Evolutionary conservation across 1,139 yeast genomes (phyloP).

Genomic region (Meyerozyma carpophila): DNA sequence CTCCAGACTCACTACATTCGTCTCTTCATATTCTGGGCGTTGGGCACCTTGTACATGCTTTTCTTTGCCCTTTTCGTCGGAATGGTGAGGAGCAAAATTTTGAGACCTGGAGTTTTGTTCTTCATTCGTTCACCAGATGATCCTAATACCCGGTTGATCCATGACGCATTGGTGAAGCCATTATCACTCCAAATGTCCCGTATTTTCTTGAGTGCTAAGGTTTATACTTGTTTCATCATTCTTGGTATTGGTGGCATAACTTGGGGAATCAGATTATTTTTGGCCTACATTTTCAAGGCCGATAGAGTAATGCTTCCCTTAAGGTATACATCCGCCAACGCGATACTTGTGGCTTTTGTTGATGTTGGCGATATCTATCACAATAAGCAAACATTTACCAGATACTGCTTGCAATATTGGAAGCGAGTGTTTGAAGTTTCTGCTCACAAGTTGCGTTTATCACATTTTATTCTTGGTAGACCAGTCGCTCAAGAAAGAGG

Average conservation of each 20-base stretch:
- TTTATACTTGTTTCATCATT: constrained; percentile 68
- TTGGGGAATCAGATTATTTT: constrained; percentile 42
- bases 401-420: constrained; percentile 56
- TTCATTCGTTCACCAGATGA: constrained; percentile 94
- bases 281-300: background rate
- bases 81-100: constrained; percentile 65
- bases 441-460: constrained; percentile 57
- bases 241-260: constrained; percentile 71
- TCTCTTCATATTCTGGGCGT: constrained; percentile 51
- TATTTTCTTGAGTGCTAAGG: constrained; percentile 67
- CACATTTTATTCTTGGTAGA: constrained; percentile 70
- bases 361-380: background rate
- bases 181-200: constrained; percentile 67
- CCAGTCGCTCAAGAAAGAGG: constrained; percentile 80
- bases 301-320: constrained; percentile 10
- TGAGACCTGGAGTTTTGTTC: constrained; percentile 85
- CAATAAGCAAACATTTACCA: constrained; percentile 11
- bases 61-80: constrained; percentile 82
- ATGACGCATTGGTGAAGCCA: constrained; percentile 80
- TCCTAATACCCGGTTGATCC: constrained; percentile 82
- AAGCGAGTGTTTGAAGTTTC: constrained; percentile 49
- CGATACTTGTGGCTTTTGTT: constrained; percentile 1
- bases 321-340: background rate
- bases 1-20: constrained; percentile 19
- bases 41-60: constrained; percentile 85